A percentile compares a stretch with the other conserved stretches of the same genome.
Evolutionary conservation across 129 eudicot genomes (phyloP).

Genomic region (Flaveria bidentis): DNA sequence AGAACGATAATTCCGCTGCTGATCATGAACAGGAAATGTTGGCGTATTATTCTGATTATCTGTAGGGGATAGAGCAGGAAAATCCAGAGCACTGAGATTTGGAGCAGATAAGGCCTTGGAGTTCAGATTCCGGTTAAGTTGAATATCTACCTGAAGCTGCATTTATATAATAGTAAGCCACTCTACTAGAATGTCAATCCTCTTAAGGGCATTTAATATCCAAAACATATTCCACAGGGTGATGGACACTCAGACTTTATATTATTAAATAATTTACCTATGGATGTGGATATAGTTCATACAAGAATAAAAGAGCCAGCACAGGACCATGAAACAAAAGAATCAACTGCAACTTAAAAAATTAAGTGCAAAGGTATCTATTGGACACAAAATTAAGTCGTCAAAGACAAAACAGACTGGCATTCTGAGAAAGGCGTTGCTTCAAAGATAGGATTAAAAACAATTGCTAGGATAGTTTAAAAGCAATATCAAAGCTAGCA

Average conservation of each 20-base stretch:
- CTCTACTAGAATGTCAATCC: background rate
- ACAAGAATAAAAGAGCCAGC: background rate
- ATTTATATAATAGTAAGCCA: slow-evolving; percentile 32
- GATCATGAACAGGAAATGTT: slow-evolving; percentile 34
- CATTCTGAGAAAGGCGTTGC: background rate
- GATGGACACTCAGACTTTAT: background rate
- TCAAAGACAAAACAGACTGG: background rate
- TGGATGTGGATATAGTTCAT: background rate
- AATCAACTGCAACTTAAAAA: background rate
- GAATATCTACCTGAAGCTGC: slow-evolving; percentile 80
- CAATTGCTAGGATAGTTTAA: background rate
- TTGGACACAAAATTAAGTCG: slow-evolving; percentile 1
- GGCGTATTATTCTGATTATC: slow-evolving; percentile 39
- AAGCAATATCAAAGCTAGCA: background rate
- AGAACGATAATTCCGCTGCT: slow-evolving; percentile 54
- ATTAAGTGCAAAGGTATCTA: background rate
- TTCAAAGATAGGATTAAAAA: background rate
- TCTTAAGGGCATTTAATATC: background rate
- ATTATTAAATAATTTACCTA: background rate
- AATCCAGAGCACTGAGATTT: slow-evolving; percentile 61
- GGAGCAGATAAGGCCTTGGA: slow-evolving; percentile 69
- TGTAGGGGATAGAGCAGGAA: slow-evolving; percentile 61
- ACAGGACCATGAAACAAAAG: background rate
- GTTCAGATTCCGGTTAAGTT: slow-evolving; percentile 52
- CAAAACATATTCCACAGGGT: background rate